Percentiles rank a stretch among this genome's conserved stretches.
Conservation (phyloP, 2,329 filamentous ascomycete genomes). For the Tolypocladium paradoxum region DNA sequence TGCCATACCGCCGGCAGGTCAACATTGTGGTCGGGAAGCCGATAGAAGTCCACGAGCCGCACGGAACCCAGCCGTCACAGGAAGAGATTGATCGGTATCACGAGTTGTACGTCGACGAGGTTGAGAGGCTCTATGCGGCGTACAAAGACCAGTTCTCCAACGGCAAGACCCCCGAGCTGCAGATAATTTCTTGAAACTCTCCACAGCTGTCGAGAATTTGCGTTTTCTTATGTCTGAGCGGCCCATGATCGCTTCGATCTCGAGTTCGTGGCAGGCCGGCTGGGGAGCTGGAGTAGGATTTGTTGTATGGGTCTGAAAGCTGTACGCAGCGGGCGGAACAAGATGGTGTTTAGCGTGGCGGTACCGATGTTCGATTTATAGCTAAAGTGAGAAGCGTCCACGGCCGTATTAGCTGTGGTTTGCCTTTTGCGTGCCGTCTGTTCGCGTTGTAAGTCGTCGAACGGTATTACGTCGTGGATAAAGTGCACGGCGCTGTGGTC, state of each 20-base stretch:
- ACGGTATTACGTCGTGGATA: background rate
- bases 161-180: slow-evolving; percentile 52
- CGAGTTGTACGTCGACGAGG: slow-evolving; percentile 62
- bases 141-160: slow-evolving; percentile 69
- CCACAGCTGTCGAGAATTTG: background rate
- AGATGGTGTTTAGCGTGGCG: background rate
- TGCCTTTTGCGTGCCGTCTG: background rate
- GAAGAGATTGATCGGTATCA: slow-evolving; percentile 75
- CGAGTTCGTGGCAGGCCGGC: background rate
- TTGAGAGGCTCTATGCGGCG: slow-evolving; percentile 61
- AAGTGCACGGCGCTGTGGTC: background rate
- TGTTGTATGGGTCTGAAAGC: background rate
- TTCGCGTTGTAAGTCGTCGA: background rate
- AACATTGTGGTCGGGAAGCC: slow-evolving; percentile 85
- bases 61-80: slow-evolving; percentile 51
- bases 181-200: slow-evolving; percentile 46
- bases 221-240: background rate
- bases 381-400: no score
- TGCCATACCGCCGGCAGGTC: slow-evolving; percentile 82
- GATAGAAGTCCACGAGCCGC: slow-evolving; percentile 54
- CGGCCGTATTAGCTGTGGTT: no score
- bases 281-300: background rate
- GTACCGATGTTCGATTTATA: background rate
- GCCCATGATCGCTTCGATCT: background rate
- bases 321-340: background rate